Evolutionary conservation across 2,329 filamentous ascomycete species (phyloP).

Genomic region (Pleomassaria siparia): DNA sequence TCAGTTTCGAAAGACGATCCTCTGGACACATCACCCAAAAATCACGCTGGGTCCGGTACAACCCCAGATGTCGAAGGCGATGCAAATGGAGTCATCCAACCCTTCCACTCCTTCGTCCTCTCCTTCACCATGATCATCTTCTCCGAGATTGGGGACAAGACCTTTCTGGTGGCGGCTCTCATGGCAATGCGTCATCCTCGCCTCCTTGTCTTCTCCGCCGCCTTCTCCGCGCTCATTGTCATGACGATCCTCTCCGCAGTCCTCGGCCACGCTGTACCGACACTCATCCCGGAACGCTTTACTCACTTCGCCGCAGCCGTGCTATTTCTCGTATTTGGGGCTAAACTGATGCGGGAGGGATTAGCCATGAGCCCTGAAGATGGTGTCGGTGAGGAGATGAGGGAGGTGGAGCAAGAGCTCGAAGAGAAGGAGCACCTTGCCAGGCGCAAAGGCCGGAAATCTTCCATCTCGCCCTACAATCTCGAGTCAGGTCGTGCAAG

Average conservation of each 20-base stretch:
- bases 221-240: slow-evolving; percentile 84
- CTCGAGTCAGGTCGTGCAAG: slow-evolving; percentile 78
- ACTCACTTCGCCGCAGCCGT: slow-evolving; percentile 84
- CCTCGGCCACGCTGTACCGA: slow-evolving; percentile 87
- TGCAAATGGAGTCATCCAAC: slow-evolving; percentile 67
- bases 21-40: slow-evolving; percentile 33
- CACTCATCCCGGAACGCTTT: slow-evolving; percentile 84
- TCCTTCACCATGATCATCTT: slow-evolving; percentile 97
- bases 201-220: slow-evolving; percentile 89
- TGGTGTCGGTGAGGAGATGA: slow-evolving; percentile 95
- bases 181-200: slow-evolving; percentile 99
- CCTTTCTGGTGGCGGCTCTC: slow-evolving; percentile 91
- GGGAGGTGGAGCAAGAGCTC: slow-evolving; percentile 91
- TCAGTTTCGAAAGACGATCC: slow-evolving; percentile 66
- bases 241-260: slow-evolving; percentile 96
- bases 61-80: slow-evolving; percentile 46
- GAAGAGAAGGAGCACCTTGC: slow-evolving; percentile 87
- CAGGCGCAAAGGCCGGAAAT: slow-evolving; percentile 63
- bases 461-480: slow-evolving; percentile 71
- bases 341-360: slow-evolving; percentile 80
- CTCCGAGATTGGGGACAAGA: slow-evolving; percentile 97
- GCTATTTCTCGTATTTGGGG: slow-evolving; percentile 88
- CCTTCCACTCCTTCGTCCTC: slow-evolving; percentile 84
- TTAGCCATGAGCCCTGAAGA: slow-evolving; percentile 86
- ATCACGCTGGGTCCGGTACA: slow-evolving; percentile 24